Percentiles rank a stretch among this genome's conserved stretches.
phyloP scores from a whole-genome alignment of 2,329 filamentous ascomycete genomes.

The Epichloe amarillans region DNA sequence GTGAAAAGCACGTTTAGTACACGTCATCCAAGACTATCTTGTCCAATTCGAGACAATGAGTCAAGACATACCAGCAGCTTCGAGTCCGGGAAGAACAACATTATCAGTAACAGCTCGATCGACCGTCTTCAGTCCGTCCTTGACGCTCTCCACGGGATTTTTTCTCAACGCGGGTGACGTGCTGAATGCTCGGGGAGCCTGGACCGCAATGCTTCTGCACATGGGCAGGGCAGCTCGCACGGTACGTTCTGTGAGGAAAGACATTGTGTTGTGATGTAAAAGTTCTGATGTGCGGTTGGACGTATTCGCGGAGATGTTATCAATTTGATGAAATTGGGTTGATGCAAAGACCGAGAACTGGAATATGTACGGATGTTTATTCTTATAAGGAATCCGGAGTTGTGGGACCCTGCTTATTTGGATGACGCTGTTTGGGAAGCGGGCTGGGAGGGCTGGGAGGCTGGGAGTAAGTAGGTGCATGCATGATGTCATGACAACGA shows the following conservation, averaged over 20 bases:
- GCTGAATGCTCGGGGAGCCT: constrained; percentile 36
- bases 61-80: constrained; percentile 37
- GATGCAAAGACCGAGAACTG: not conserved
- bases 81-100: constrained; percentile 48
- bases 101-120: constrained; percentile 48
- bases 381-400: not conserved
- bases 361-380: not conserved
- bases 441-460: too few species aligned
- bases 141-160: constrained; percentile 38
- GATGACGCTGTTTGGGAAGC: not conserved
- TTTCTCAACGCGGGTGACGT: constrained; percentile 32
- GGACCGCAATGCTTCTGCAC: constrained; percentile 23
- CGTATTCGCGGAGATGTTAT: not conserved
- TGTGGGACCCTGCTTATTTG: not conserved
- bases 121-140: constrained; percentile 45
- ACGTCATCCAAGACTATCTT: too few species aligned
- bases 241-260: constrained; percentile 35
- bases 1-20: not conserved
- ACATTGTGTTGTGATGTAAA: constrained; percentile 26
- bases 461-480: too few species aligned
- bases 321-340: not conserved
- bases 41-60: not conserved
- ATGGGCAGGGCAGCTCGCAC: constrained; percentile 28
- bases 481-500: constrained; percentile 7
- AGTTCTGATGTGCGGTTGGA: constrained; percentile 3